Evolutionary conservation across 1,139 yeast species (phyloP).

Genomic region (Lodderomyces beijingensis): DNA sequence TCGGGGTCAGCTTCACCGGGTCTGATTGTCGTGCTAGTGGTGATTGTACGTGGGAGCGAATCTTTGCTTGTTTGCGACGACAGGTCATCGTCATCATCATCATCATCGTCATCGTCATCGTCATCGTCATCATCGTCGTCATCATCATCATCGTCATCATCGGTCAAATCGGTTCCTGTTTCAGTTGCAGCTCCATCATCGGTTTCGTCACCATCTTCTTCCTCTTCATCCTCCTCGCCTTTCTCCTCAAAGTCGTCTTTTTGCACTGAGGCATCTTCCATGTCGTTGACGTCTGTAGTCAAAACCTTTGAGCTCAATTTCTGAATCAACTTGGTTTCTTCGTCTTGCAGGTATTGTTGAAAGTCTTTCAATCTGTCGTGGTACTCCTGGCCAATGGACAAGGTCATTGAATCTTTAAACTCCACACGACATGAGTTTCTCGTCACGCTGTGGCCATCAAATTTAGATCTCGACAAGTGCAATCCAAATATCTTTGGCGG

Average conservation of each 20-base stretch:
- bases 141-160: conserved; percentile 18
- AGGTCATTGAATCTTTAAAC: conserved; percentile 54
- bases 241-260: conserved; percentile 39
- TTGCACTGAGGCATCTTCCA: conserved; percentile 44
- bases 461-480: conserved; percentile 81
- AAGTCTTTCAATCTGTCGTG: conserved; percentile 34
- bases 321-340: conserved; percentile 15
- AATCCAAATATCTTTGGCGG: conserved; percentile 71
- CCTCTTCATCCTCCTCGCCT: conserved; percentile 31
- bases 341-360: conserved; percentile 19
- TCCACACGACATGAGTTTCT: conserved; percentile 74
- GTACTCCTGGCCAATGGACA: conserved; percentile 48
- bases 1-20: conserved; percentile 4
- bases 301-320: conserved; percentile 22
- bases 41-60: conserved; percentile 11
- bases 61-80: conserved; percentile 14
- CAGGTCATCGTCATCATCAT: conserved; percentile 9
- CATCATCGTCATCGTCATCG: conserved; percentile 18
- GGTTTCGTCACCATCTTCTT: conserved; percentile 19
- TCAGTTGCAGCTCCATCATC: conserved; percentile 13
- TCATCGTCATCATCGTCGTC: conserved; percentile 15
- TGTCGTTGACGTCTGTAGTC: conserved; percentile 41
- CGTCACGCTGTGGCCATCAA: conserved; percentile 62
- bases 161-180: conserved; percentile 15
- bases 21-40: conserved; percentile 11